Evolutionary conservation across 345 rosid genomes (phyloP), one percentile per base, ranked within the genome.

Genomic region (Eucalyptus fibrosa): DNA sequence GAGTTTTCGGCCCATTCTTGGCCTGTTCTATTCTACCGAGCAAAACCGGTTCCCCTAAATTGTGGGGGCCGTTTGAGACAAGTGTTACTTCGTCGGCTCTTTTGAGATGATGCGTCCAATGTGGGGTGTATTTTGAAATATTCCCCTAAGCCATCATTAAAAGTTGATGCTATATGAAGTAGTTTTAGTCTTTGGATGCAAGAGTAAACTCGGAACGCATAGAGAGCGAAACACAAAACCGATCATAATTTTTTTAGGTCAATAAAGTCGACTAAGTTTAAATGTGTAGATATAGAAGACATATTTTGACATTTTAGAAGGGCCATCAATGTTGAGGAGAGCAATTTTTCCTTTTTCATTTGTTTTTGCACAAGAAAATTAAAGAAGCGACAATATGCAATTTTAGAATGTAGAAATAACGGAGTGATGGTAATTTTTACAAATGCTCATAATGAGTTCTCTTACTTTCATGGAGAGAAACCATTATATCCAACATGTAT

Each of bases 221-320:
- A 56, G 7, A 24, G 13, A 56, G 13, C 2, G 3, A 56, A 26
- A 5, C 30, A 10, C n/a, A 4, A 56, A 56, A 14, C 3, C 0
- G 2, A 24, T 10, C 1, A 23, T 56, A 56, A 0, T 3, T 44
- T 6, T 53, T n/a, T n/a, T n/a, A n/a, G n/a, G n/a, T 53, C 59
- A 53, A 53, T 53, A 53, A 53, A 53, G 59, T 53, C 1, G 26
- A 53, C 59, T 53, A 3, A 19, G 30, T 56, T 56, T 56, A 56
- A 56, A 56, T 56, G 30, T 56, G 30, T 24, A 56, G 62, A 56
- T 10, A 56, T 56, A 56, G 62, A 56, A 11, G 62, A 56, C 62
- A 56, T 56, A 10, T 56, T 2, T 56, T 56, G 62, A 56, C 62
- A 56, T 56, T 55, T 21, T 55, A 55, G 28, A 56, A 9, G 60